These are phyloP conservation scores for Parastagonospora nodorum DNA, from an alignment of 2,329 filamentous ascomycete genomes.

Conservation along the genomic window DNA sequence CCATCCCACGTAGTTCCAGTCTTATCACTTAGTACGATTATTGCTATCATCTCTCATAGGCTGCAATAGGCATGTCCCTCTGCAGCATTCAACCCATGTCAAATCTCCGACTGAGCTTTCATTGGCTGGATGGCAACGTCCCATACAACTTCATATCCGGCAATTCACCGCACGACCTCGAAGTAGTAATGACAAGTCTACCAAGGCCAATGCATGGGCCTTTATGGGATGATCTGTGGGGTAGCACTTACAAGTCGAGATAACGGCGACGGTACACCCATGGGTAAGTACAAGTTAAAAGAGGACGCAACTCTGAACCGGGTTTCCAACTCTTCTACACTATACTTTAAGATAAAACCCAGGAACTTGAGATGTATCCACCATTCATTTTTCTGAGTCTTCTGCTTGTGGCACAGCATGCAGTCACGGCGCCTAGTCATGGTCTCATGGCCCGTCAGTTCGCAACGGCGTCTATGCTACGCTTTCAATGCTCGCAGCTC, in stretches of 20 bases:
- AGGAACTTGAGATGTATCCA: conserved; percentile 22
- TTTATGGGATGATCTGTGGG: not conserved
- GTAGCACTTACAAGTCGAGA: not conserved
- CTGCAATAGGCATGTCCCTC: no score
- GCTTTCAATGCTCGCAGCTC: conserved; percentile 27
- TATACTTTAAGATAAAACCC: not conserved
- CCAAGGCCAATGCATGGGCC: no score
- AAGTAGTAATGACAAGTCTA: not conserved
- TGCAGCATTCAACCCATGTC: not conserved
- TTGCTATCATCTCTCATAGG: no score
- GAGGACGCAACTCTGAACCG: not conserved
- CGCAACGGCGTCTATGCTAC: conserved; percentile 32
- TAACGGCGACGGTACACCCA: not conserved
- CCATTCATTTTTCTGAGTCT: conserved; percentile 19
- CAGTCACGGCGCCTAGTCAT: conserved; percentile 14
- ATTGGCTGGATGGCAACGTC: not conserved
- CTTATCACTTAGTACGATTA: no score
- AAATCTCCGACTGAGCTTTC: not conserved
- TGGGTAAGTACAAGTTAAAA: not conserved
- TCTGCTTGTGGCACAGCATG: conserved; percentile 23
- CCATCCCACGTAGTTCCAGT: no score
- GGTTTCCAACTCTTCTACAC: not conserved
- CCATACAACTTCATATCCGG: not conserved
- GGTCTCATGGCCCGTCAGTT: conserved; percentile 29
- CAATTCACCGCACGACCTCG: not conserved